Evolutionary conservation across 176 grass and related monocot genomes (phyloP), one percentile per base, ranked within the genome.

Genomic region (Leersia perrieri): DNA sequence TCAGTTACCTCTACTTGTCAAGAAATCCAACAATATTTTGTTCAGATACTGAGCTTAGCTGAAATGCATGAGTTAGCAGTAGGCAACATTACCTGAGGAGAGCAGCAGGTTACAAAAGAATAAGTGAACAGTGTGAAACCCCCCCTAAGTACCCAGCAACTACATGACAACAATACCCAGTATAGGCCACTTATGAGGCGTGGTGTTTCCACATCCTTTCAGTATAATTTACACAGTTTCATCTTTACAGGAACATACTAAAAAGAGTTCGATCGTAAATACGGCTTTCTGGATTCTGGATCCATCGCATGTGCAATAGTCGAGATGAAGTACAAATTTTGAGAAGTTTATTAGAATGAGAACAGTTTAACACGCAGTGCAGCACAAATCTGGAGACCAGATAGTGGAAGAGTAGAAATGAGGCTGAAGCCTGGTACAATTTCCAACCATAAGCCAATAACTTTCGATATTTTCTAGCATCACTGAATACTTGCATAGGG

Each of bases 11-110:
- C 12, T 61, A 73, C 29, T 66, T 73, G 33, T 11, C 3, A 44
- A 67, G 11, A 68, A 83, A 33, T 34, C 20, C 20, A 34, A 15
- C 31, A 63, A 42, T 3, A 11, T 70, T 62, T 75, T 14, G 42
- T 63, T 75, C 49, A 29, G 22, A 72, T 57, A 75, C 80, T 7
- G 20, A 80, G 5, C 40, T 40, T 70, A 89, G 41, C 65, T 62
- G 65, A 41, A 22, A 75, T 84, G 36, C 32, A 15, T 22, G 2
- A 71, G 64, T 28, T 13, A 38, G 41, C 16, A 55, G 33, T 73
- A 73, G 68, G 23, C 70, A 73, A 9, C 74, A 18, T 42, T 27
- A 66, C 26, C 60, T 20, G 20, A 57, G 16, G 41, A 72, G 16
- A 65, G 16, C 67, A 72, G 39, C 26, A 57, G 34, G 15, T 70